A percentile compares a stretch with the other conserved stretches of the same genome.
Conservation (phyloP, 1,284 basidiomycete species). For the Ustilago cynodontis region DNA sequence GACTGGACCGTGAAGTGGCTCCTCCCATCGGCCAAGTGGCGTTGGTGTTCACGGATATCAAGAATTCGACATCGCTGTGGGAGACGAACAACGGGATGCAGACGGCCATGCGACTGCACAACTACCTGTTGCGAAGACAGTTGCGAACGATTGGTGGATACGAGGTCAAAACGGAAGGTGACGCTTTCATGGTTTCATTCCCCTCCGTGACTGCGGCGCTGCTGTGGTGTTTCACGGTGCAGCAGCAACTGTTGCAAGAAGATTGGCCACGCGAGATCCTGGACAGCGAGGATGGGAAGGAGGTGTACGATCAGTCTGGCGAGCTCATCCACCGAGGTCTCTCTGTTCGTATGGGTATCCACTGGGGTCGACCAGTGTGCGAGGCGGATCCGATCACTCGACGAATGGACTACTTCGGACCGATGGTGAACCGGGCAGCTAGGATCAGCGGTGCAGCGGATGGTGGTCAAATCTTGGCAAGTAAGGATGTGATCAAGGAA, state of each 20-base stretch:
- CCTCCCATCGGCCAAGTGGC: constrained; percentile 90
- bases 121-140: constrained; percentile 85
- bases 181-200: constrained; percentile 99
- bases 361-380: constrained; percentile 90
- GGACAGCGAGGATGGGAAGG: constrained; percentile 90
- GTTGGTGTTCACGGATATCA: constrained; percentile 97
- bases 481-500: constrained; percentile 78
- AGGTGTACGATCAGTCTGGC: constrained; percentile 79
- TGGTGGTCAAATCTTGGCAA: constrained; percentile 95
- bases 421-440: constrained; percentile 76
- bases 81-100: constrained; percentile 97
- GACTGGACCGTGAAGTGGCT: constrained; percentile 83
- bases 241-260: constrained; percentile 84
- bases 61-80: constrained; percentile 97
- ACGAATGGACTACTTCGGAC: constrained; percentile 83
- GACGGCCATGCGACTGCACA: constrained; percentile 92
- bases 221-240: constrained; percentile 91
- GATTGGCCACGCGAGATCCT: constrained; percentile 95
- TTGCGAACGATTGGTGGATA: constrained; percentile 94
- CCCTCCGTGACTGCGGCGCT: constrained; percentile 86
- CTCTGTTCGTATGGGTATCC: constrained; percentile 97
- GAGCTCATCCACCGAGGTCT: constrained; percentile 86
- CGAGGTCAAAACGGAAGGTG: constrained; percentile 99
- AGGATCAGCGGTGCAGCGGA: constrained; percentile 86
- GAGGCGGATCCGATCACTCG: constrained; percentile 93